Percentiles rank a stretch among this genome's conserved stretches.
phyloP scores from a whole-genome alignment of 495 filamentous ascomycete genomes.

The Aspergillus bridgeri region DNA sequence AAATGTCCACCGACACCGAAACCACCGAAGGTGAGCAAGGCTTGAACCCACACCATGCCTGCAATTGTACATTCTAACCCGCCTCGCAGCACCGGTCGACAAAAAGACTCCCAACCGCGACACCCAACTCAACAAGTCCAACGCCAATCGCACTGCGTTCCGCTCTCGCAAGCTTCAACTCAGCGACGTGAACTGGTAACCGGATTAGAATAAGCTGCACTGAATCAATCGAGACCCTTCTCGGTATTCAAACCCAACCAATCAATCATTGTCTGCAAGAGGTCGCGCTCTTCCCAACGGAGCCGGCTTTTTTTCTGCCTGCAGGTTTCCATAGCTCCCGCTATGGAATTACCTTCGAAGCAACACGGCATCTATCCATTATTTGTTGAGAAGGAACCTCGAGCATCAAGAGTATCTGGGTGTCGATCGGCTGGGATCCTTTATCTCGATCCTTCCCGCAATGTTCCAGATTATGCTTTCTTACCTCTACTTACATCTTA shows the following conservation, averaged over 20 bases:
- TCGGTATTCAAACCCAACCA: neutral
- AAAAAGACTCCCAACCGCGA: conserved; percentile 40
- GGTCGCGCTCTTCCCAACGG: neutral
- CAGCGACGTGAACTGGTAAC: conserved; percentile 95
- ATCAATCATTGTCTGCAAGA: neutral
- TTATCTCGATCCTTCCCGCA: neutral
- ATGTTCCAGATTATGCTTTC: neutral
- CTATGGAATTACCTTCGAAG: neutral
- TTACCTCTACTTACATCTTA: neutral
- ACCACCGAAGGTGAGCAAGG: conserved; percentile 58
- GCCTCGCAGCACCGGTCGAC: conserved; percentile 10
- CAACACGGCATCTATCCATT: neutral
- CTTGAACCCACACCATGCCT: conserved; percentile 13
- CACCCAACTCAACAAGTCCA: conserved; percentile 59
- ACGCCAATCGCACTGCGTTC: conserved; percentile 70
- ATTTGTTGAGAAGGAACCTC: neutral
- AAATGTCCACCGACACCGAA: conserved; percentile 75
- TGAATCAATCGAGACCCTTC: neutral
- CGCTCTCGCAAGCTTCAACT: conserved; percentile 88
- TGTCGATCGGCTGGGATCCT: neutral
- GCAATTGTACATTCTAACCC: neutral
- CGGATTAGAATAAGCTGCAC: neutral
- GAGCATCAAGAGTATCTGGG: neutral
- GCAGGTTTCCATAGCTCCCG: neutral
- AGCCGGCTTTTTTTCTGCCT: neutral